phyloP scores from a whole-genome alignment of 306 rosid genomes.

The Prunus persica region Prunus_persica_NCBIv2 NC_034011.1:26303501-26304000 shows the following conservation, averaged over 20 bases:
- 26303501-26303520: background rate
- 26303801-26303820: background rate
- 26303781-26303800: background rate
- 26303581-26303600: background rate
- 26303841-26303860: slow-evolving; percentile 66
- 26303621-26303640: background rate
- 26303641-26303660: background rate
- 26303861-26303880: slow-evolving; percentile 64
- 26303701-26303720: background rate
- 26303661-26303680: background rate
- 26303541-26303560: too few relatives aligned
- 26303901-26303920: slow-evolving; percentile 54
- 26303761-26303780: background rate
- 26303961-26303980: background rate
- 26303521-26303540: background rate
- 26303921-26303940: slow-evolving; percentile 3
- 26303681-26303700: background rate
- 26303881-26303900: slow-evolving; percentile 76
- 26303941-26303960: background rate
- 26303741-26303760: background rate
- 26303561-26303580: too few relatives aligned
- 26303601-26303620: background rate
- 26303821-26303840: slow-evolving; percentile 80
- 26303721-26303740: background rate
- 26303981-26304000: background rate